phyloP scores from a whole-genome alignment of 2,329 filamentous ascomycete species.

The Bipolaris sorokiniana region DNA sequence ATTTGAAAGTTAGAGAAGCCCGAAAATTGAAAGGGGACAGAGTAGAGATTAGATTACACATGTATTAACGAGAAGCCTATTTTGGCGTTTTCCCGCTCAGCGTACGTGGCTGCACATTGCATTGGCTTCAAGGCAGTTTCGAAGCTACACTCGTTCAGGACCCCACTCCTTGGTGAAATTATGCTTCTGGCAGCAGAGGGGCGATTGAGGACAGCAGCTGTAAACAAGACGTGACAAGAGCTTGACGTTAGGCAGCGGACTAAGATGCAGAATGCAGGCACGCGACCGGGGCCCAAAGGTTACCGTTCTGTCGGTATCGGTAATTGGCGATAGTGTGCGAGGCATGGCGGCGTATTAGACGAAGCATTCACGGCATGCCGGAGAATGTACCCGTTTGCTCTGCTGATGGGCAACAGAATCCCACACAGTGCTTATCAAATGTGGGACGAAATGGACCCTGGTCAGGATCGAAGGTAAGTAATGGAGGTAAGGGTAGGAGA shows the following conservation, averaged over 20 bases:
- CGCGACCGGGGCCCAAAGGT: conserved; percentile 13
- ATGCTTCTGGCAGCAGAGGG: neutral
- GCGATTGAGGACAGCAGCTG: neutral
- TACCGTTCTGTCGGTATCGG: conserved; percentile 20
- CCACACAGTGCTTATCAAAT: conserved; percentile 3
- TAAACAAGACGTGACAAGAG: conserved; percentile 5
- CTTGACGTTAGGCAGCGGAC: conserved; percentile 3
- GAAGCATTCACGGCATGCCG: conserved; percentile 4
- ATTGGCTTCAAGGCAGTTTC: neutral
- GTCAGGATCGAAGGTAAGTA: neutral
- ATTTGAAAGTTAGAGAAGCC: neutral
- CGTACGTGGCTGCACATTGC: neutral
- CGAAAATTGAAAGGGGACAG: neutral
- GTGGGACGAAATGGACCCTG: neutral
- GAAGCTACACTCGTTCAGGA: neutral
- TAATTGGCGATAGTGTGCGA: conserved; percentile 9
- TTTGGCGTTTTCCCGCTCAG: neutral
- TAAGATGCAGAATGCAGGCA: conserved; percentile 20
- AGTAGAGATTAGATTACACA: neutral
- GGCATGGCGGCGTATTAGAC: conserved; percentile 8
- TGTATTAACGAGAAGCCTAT: neutral
- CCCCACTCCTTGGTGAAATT: neutral
- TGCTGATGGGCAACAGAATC: neutral
- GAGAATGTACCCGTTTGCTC: neutral
- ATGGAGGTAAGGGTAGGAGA: neutral